Evolutionary conservation across 257 asterid genomes (phyloP).

Genomic region (Ophiorrhiza pumila): DNA sequence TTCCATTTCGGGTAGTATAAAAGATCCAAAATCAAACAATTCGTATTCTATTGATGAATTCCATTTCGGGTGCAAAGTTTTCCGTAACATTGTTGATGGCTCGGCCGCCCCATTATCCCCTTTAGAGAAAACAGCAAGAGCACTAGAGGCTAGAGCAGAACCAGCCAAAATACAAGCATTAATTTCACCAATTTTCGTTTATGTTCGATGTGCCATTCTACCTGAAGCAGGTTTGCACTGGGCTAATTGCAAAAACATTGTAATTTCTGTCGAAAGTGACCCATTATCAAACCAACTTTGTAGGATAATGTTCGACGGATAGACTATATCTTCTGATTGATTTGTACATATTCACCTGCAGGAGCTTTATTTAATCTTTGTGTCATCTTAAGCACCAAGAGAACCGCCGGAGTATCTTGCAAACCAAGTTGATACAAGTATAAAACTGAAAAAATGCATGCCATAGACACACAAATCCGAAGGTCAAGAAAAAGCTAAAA

Average conservation of each 20-base stretch:
- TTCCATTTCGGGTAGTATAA: no score
- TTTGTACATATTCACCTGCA: neutral
- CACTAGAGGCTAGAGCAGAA: no score
- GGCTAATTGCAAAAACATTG: neutral
- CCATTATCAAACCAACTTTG: neutral
- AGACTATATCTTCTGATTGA: neutral
- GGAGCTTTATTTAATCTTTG: neutral
- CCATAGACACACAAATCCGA: no score
- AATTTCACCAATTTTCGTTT: no score
- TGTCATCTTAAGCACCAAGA: neutral
- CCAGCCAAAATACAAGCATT: no score
- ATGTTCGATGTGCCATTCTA: neutral
- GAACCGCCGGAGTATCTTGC: neutral
- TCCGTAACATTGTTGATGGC: no score
- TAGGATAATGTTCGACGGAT: neutral
- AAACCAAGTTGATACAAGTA: neutral
- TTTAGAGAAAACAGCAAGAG: no score
- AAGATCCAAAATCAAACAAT: no score
- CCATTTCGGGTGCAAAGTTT: no score
- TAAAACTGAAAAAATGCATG: neutral
- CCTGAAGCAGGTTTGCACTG: neutral
- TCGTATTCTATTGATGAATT: no score
- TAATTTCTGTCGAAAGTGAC: neutral
- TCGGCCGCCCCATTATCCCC: no score
- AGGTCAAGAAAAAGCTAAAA: neutral